phyloP scores from a whole-genome alignment of 305 asterid genomes.

The Solanum hybrid region DNA sequence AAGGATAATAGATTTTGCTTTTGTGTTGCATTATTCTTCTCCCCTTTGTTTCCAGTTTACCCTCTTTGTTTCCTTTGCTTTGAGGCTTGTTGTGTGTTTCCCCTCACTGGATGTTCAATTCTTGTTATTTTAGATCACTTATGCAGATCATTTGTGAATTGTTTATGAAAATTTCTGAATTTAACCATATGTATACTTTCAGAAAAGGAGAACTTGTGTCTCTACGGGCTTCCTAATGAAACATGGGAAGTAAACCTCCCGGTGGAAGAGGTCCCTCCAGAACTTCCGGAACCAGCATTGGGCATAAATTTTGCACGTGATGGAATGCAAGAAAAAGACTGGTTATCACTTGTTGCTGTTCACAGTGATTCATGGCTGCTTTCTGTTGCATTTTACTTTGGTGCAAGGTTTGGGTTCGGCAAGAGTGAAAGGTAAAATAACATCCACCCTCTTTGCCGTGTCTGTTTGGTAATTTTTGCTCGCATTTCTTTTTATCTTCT shows the following conservation, averaged over 20 bases:
- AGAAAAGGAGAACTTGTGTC: constrained; percentile 70
- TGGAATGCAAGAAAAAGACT: constrained; percentile 67
- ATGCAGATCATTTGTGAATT: background rate
- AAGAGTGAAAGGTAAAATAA: constrained; percentile 54
- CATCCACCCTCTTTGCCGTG: background rate
- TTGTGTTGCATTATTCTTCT: background rate
- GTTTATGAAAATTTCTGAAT: background rate
- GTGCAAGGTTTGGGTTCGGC: constrained; percentile 71
- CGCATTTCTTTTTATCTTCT: background rate
- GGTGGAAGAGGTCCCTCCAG: constrained; percentile 84
- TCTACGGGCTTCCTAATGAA: constrained; percentile 70
- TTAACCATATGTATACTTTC: constrained; percentile 3
- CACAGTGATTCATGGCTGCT: constrained; percentile 88
- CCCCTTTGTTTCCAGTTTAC: background rate
- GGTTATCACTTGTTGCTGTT: constrained; percentile 77
- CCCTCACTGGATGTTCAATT: background rate
- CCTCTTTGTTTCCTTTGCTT: background rate
- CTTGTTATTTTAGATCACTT: background rate
- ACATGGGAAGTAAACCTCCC: constrained; percentile 79
- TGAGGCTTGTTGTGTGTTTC: background rate
- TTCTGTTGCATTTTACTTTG: constrained; percentile 74
- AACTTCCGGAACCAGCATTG: constrained; percentile 76
- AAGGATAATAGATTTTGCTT: background rate
- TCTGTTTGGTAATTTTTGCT: background rate
- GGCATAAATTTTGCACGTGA: constrained; percentile 83